Base-by-base conservation (phyloP, 2,329 filamentous ascomycete species). In the Verticillium zaregamsianum region DNA sequence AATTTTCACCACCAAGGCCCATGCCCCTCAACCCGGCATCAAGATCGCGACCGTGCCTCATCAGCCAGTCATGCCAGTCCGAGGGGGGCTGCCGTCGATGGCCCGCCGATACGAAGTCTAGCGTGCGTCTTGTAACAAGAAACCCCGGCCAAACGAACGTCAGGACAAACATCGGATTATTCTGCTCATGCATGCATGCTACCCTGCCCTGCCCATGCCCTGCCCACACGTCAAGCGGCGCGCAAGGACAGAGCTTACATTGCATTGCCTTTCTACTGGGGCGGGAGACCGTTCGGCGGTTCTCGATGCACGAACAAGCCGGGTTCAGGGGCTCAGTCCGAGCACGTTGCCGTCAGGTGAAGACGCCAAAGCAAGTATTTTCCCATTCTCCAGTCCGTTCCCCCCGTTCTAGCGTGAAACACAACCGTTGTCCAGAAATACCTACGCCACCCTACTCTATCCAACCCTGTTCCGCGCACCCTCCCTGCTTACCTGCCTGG, bases 161-260 rank as follows among this genome's bases (percentile, higher is more conserved):
- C 55, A n/a, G 33, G 55, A 57, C 31, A 57, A 57, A 57, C 55
- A 57, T 57, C 55, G 55, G 55, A 57, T 57, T 57, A 57, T 35
- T 35, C 28, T 54, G 15, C 31, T 33, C 23, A 33, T 23, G 25
- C 49, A 23, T 20, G n/a, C 3, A 11, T 35, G 33, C 33, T 35
- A 14, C 33, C 33, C 33, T 11, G 9, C 37, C 45, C 15, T 45
- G 39, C 5, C 39, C 35, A 28, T 5, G 28, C 28, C 28, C 28
- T 28, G 28, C 28, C 33, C 9, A 35, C 33, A 35, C 33, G 37
- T 7, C 37, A 40, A 40, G 37, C 14, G 37, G 9, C 9, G 37
- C 37, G 17, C 14, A 45, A 17, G n/a, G 39, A 35, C 9, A 45
- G 39, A 45, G 39, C 39, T 17, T 8, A 45, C 39, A 17, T 35